Percentiles rank a stretch among this genome's conserved stretches.
These are phyloP conservation scores for Podila epigama DNA, from an alignment of 192 early-diverging fungal species.

Conservation along the genomic window DNA sequence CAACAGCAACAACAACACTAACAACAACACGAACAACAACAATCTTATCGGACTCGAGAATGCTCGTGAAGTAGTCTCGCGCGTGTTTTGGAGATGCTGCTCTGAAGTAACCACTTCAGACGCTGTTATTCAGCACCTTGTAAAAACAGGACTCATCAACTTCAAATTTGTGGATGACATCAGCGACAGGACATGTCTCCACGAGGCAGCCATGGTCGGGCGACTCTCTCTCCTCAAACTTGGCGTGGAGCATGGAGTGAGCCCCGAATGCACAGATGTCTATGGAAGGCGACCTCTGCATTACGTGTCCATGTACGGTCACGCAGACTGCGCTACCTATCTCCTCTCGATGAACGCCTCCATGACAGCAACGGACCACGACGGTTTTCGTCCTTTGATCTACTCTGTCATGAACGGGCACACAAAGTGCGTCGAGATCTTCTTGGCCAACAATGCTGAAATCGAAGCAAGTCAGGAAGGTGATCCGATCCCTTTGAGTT, in stretches of 20 bases:
- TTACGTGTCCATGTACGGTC: conserved; percentile 94
- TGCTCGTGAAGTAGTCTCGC: conserved; percentile 68
- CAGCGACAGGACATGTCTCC: conserved; percentile 87
- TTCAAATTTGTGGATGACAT: conserved; percentile 91
- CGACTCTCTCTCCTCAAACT: conserved; percentile 72
- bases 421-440: conserved; percentile 72
- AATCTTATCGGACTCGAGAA: conserved; percentile 52
- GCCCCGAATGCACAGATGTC: conserved; percentile 77
- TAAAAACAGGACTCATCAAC: conserved; percentile 74
- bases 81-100: conserved; percentile 78
- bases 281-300: conserved; percentile 92
- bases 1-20: conserved; percentile 16
- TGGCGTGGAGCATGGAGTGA: conserved; percentile 57
- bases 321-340: conserved; percentile 69
- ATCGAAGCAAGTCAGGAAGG: conserved; percentile 67
- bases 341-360: conserved; percentile 61
- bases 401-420: conserved; percentile 90
- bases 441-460: conserved; percentile 71
- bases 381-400: conserved; percentile 87
- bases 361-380: conserved; percentile 77
- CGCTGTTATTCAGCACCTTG: conserved; percentile 66
- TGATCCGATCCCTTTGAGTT: conserved; percentile 78
- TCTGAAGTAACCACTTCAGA: conserved; percentile 55
- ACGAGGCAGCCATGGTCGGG: conserved; percentile 89
- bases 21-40: conserved; percentile 14